These are phyloP conservation scores for Xylaria cubensis DNA, from an alignment of 495 filamentous ascomycete genomes.

Conservation along the genomic window DNA sequence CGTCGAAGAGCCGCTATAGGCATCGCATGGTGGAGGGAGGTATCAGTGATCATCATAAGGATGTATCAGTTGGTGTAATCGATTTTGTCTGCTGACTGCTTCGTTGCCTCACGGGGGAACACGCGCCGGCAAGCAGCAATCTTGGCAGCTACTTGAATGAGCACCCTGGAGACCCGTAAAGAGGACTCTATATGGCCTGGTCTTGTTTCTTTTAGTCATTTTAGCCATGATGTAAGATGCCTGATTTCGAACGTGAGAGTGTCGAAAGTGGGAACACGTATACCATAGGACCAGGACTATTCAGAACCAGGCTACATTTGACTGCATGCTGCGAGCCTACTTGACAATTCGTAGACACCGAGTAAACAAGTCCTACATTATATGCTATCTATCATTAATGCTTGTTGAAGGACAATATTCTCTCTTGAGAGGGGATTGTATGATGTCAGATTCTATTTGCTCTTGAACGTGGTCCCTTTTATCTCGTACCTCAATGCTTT, in stretches of 20 bases:
- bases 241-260: background rate
- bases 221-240: background rate
- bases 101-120: background rate
- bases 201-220: background rate
- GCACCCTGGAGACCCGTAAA: background rate
- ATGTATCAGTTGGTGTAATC: background rate
- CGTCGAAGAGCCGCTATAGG: background rate
- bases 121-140: background rate
- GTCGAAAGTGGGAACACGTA: background rate
- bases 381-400: background rate
- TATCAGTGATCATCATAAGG: background rate
- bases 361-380: background rate
- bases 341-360: background rate
- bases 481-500: background rate
- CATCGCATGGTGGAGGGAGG: background rate
- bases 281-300: background rate
- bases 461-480: background rate
- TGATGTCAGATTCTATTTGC: background rate
- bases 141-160: background rate
- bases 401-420: background rate
- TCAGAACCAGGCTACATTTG: background rate
- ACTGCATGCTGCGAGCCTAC: background rate
- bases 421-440: background rate
- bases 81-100: slow-evolving; percentile 13
- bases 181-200: background rate